Base-by-base conservation (phyloP, 148 eudicot species). In the Spergularia bocconei region DNA sequence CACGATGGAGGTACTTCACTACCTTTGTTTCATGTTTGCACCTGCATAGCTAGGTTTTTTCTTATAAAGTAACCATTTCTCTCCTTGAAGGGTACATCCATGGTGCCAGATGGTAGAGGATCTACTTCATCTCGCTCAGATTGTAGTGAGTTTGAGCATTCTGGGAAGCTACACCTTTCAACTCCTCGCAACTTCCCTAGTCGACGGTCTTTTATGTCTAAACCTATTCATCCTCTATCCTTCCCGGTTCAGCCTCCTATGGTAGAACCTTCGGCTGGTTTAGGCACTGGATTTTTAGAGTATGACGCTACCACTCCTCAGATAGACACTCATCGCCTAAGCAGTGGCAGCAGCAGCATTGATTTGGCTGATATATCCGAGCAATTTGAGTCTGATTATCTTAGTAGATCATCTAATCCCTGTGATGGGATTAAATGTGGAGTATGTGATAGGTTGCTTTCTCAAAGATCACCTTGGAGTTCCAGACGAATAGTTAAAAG, bases 401-500 rank as follows among this genome's bases (percentile, higher is more conserved):
- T 78, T 9, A 29, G 58, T 19, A 86, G 78, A 69, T 73, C 80
- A 54, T 75, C 63, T 14, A 87, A 68, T 74, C 85, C 77, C 11
- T 50, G 84, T 10, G 86, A 80, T 63, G 41, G 76, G 51, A 75
- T 77, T 44, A 86, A 81, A 82, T 92, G 97, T 72, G 91, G 89
- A 15, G 79, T 92, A 52, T 92, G 98, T 73, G 98, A 92, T 67
- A 86, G 93, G 74, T 77, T 86, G 69, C 98, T 95, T 67, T 92
- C 98, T 29, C 97, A 95, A 33, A 86, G 96, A 80, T 95, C 97
- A 6, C 96, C 98, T 13, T 95, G 97, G 97, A 81, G 97, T 77
- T 92, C 97, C 12, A 87, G 91, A 36, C 74, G 94, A 73, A 93
- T 93, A 9, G 85, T 93, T 55, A 88, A 84, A 83, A 88, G 91